These are phyloP conservation scores for Nakazawaea sp. DNA, from an alignment of 805 yeast species.

Conservation along the genomic window DNA sequence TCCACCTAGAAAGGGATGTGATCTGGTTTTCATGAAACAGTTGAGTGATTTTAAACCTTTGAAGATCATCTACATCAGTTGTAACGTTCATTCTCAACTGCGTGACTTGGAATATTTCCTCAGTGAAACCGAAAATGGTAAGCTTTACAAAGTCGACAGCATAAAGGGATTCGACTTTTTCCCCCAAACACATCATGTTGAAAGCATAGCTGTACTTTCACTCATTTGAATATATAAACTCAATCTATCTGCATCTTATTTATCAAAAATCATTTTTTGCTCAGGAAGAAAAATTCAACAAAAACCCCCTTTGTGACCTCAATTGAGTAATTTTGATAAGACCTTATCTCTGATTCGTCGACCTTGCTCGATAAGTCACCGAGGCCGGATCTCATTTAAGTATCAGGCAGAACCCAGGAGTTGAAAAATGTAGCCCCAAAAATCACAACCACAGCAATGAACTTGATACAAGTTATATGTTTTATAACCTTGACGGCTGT, in stretches of 20 bases:
- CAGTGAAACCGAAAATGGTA: conserved; percentile 55
- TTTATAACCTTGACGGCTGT: too few relatives aligned
- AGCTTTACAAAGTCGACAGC: conserved; percentile 64
- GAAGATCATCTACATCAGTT: conserved; percentile 87
- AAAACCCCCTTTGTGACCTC: too few relatives aligned
- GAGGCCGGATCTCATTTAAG: too few relatives aligned
- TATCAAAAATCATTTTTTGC: too few relatives aligned
- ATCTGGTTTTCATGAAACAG: conserved; percentile 79
- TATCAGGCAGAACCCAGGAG: too few relatives aligned
- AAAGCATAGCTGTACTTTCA: conserved; percentile 70
- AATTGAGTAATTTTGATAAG: too few relatives aligned
- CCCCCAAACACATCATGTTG: conserved; percentile 92
- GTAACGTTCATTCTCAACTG: conserved; percentile 97
- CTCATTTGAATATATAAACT: not conserved
- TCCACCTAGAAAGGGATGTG: conserved; percentile 98
- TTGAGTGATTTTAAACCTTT: conserved; percentile 78
- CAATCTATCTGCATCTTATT: not conserved
- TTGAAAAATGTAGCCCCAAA: too few relatives aligned
- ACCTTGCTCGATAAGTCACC: too few relatives aligned
- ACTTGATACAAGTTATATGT: too few relatives aligned
- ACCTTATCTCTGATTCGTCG: too few relatives aligned
- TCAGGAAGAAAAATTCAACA: too few relatives aligned
- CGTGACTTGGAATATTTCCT: conserved; percentile 84
- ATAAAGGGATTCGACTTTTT: conserved; percentile 94
- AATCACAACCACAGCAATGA: too few relatives aligned